Conservation (phyloP, 2,329 filamentous ascomycete genomes). For the Aspergillus tamarii region DNA sequence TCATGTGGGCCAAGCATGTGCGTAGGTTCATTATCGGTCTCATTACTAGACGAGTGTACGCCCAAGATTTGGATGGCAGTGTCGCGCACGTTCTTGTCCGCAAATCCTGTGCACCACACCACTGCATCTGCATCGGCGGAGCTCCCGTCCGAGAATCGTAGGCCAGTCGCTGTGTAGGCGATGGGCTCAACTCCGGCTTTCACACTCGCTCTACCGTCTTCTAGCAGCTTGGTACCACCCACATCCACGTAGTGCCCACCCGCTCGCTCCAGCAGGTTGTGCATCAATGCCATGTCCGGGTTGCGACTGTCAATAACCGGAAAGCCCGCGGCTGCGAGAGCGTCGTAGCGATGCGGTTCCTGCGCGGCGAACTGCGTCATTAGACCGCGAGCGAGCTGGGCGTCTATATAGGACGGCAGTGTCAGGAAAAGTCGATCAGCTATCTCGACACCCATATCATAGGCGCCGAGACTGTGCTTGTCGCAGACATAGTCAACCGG, state of each 20-base stretch:
- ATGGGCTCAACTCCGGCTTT: conserved; percentile 36
- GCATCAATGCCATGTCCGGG: conserved; percentile 27
- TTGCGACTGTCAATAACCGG: conserved; percentile 38
- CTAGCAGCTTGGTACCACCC: conserved; percentile 38
- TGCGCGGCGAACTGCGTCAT: conserved; percentile 27
- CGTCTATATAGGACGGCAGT: conserved; percentile 16
- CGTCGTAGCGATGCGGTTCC: conserved; percentile 41
- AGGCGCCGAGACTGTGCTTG: conserved; percentile 28
- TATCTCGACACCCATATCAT: conserved; percentile 27
- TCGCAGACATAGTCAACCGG: conserved; percentile 27
- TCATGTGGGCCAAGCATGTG: conserved; percentile 32
- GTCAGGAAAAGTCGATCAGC: conserved; percentile 16
- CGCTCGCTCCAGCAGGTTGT: conserved; percentile 41
- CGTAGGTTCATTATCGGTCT: background rate
- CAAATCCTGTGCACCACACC: conserved; percentile 48
- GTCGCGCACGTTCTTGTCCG: conserved; percentile 34
- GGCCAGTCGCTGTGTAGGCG: conserved; percentile 34
- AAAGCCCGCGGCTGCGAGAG: conserved; percentile 40
- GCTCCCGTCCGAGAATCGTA: conserved; percentile 41
- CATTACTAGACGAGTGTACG: background rate
- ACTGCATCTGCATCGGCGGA: conserved; percentile 41
- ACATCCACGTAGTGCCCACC: conserved; percentile 49
- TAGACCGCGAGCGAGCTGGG: conserved; percentile 18
- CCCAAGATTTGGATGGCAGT: conserved; percentile 35
- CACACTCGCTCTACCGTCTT: conserved; percentile 35